Percentiles rank a stretch among this genome's conserved stretches.
Conservation (phyloP, 371 early-diverging fungal genomes). For the Lichtheimia corymbifera region DNA sequence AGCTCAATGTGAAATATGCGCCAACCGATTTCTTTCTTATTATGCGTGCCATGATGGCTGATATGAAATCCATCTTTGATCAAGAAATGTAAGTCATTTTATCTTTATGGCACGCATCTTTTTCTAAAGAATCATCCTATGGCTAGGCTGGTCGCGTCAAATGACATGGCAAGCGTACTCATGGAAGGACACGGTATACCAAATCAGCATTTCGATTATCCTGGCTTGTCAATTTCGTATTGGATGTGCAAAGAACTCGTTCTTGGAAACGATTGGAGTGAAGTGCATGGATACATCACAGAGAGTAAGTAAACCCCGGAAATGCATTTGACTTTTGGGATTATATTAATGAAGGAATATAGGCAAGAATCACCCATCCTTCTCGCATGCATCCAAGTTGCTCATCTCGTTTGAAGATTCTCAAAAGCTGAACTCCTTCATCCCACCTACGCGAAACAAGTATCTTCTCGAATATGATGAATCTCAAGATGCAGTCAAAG, state of each 20-base stretch:
- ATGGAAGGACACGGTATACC: conserved; percentile 62
- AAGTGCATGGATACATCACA: conserved; percentile 29
- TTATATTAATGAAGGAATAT: not conserved
- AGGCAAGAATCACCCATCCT: conserved; percentile 15
- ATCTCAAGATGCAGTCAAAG: conserved; percentile 26
- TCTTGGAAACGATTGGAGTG: conserved; percentile 42
- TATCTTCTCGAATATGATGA: conserved; percentile 37
- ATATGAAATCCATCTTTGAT: conserved; percentile 91
- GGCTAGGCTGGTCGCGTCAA: conserved; percentile 23
- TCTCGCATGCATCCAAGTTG: conserved; percentile 22
- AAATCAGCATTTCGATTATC: conserved; percentile 45
- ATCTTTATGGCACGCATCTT: not conserved
- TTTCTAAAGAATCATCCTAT: too few relatives aligned
- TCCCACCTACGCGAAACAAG: conserved; percentile 25
- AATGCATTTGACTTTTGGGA: not conserved
- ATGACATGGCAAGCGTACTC: conserved; percentile 38
- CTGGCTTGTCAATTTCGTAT: conserved; percentile 58
- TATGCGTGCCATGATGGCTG: conserved; percentile 69
- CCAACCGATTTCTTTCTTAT: conserved; percentile 56
- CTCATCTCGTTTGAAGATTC: conserved; percentile 43
- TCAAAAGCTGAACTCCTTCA: conserved; percentile 21
- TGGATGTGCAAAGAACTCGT: conserved; percentile 48
- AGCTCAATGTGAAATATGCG: conserved; percentile 52
- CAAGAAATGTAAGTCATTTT: conserved; percentile 35
- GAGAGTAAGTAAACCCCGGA: conserved; percentile 30